Evolutionary conservation across 2,329 filamentous ascomycete species (phyloP).

Genomic region (Ophiostoma ulmi): DNA sequence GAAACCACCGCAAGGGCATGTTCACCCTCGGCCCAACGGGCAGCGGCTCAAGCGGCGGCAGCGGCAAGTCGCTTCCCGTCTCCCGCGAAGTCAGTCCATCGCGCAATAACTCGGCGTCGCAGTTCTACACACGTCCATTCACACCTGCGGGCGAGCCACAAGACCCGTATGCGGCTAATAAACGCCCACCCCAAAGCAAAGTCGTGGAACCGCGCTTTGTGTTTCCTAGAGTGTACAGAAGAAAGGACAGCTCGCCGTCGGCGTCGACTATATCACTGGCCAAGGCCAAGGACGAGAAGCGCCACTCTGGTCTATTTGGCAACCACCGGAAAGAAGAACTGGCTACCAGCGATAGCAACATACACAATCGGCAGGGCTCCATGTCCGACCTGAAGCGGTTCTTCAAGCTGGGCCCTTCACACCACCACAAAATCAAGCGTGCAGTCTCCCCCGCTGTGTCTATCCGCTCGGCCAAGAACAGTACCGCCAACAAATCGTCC

Average conservation of each 20-base stretch:
- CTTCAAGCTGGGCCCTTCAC: conserved; percentile 70
- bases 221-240: conserved; percentile 72
- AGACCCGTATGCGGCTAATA: conserved; percentile 81
- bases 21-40: conserved; percentile 44
- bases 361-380: conserved; percentile 61
- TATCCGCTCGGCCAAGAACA: conserved; percentile 45
- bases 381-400: conserved; percentile 97
- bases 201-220: conserved; percentile 81
- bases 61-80: conserved; percentile 47
- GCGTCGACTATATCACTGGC: conserved; percentile 49
- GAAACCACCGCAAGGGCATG: conserved; percentile 49
- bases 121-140: conserved; percentile 66
- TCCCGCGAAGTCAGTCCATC: conserved; percentile 62
- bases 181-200: conserved; percentile 61
- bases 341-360: conserved; percentile 41
- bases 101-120: conserved; percentile 52
- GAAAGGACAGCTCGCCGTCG: conserved; percentile 57
- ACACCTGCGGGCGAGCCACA: conserved; percentile 74
- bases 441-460: conserved; percentile 58
- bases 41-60: conserved; percentile 35
- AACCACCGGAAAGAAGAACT: conserved; percentile 36
- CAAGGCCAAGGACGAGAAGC: conserved; percentile 47
- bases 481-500: conserved; percentile 40
- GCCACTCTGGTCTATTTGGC: conserved; percentile 43
- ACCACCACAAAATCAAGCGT: conserved; percentile 64